These are phyloP conservation scores for Gossypium thurberi DNA, from an alignment of 345 rosid genomes.

Conservation along the genomic window DNA sequence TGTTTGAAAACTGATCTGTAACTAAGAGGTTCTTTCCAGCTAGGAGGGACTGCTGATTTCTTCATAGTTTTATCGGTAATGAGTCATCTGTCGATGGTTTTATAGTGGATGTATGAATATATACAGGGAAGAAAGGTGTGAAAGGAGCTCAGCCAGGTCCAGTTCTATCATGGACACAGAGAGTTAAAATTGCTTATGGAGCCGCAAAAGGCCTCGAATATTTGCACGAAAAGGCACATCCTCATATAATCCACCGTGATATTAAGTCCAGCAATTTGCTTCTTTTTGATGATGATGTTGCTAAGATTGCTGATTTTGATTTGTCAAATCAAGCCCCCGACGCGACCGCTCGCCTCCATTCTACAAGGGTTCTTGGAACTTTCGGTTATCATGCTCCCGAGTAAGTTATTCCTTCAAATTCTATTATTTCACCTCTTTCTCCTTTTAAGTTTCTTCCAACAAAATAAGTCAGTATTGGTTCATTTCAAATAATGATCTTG, in stretches of 20 bases:
- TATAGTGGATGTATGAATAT: background rate
- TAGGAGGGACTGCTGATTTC: background rate
- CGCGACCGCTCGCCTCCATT: slow-evolving; percentile 83
- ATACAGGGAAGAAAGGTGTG: slow-evolving; percentile 71
- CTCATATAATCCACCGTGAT: slow-evolving; percentile 74
- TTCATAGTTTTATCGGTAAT: background rate
- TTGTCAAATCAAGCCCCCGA: slow-evolving; percentile 92
- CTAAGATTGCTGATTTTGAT: slow-evolving; percentile 91
- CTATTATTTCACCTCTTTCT: background rate
- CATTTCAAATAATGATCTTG: too few species aligned
- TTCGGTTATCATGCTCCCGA: slow-evolving; percentile 99
- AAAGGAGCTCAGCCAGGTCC: slow-evolving; percentile 86
- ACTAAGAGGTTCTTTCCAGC: background rate
- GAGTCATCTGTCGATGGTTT: background rate
- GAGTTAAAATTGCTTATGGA: slow-evolving; percentile 86
- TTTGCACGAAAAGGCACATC: slow-evolving; percentile 78
- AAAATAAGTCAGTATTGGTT: background rate
- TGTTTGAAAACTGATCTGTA: background rate
- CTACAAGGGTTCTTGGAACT: slow-evolving; percentile 92
- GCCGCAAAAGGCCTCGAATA: slow-evolving; percentile 94
- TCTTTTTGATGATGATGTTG: slow-evolving; percentile 73
- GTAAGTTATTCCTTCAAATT: slow-evolving; percentile 37
- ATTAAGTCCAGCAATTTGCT: slow-evolving; percentile 84
- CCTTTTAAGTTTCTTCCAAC: background rate
- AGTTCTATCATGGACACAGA: slow-evolving; percentile 79